Evolutionary conservation across 2,329 filamentous ascomycete species (phyloP).

Genomic region (Aureobasidium sp.): DNA sequence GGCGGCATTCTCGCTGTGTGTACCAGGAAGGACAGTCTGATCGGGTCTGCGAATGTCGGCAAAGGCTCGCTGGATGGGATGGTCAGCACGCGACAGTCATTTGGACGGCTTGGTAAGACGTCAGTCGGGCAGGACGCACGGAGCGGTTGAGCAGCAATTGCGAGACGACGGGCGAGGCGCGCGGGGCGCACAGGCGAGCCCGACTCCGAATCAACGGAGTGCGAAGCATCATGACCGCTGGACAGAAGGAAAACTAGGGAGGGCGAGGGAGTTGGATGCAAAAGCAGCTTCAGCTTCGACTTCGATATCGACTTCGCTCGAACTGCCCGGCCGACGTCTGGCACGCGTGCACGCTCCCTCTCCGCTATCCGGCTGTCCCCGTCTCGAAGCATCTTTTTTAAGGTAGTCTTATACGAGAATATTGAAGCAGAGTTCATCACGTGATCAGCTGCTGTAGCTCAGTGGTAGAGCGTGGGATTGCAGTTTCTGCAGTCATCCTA

Average conservation of each 20-base stretch:
- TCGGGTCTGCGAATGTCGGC: conserved; percentile 25
- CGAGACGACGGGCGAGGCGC: conserved; percentile 1
- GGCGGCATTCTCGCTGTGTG: conserved; percentile 22
- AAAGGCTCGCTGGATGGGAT: conserved; percentile 19
- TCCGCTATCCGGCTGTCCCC: not conserved
- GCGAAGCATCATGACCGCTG: conserved; percentile 17
- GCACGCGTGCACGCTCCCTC: not conserved
- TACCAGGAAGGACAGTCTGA: conserved; percentile 28
- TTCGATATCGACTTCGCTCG: conserved; percentile 1
- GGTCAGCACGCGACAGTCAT: conserved; percentile 7
- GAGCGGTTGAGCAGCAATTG: conserved; percentile 18
- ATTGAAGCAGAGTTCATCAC: no score
- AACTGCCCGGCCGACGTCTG: not conserved
- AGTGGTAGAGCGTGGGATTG: conserved; percentile 15
- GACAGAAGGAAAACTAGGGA: conserved; percentile 7
- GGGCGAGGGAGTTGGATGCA: not conserved
- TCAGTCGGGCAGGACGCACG: conserved; percentile 8
- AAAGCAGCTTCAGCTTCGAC: conserved; percentile 1
- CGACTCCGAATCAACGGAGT: conserved; percentile 18
- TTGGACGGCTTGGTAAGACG: not conserved
- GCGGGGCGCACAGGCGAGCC: conserved; percentile 9
- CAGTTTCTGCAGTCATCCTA: conserved; percentile 12
- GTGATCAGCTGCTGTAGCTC: conserved; percentile 13
- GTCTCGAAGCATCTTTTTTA: not conserved
- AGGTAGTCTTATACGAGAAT: no score